Percentiles rank a stretch among this genome's conserved stretches.
Evolutionary conservation across 345 rosid species (phyloP).

Genomic region (Cardamine resedifolia): DNA sequence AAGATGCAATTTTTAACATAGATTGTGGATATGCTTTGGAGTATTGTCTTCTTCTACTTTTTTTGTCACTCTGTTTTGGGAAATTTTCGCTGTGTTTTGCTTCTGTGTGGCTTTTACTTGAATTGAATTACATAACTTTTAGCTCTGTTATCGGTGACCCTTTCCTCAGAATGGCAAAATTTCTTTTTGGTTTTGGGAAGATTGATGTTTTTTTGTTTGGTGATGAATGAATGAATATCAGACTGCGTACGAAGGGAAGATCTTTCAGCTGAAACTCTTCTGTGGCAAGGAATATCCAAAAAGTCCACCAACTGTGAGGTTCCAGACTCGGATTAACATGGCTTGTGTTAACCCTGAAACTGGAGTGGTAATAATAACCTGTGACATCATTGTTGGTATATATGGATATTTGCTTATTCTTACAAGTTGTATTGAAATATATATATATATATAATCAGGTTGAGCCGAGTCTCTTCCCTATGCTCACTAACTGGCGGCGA

Average conservation of each 20-base stretch:
- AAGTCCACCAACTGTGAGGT: slow-evolving; percentile 88
- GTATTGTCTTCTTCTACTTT: slow-evolving; percentile 11
- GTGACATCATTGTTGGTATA: not conserved
- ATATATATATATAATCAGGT: slow-evolving; percentile 41
- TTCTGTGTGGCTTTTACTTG: not conserved
- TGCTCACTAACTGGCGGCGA: slow-evolving; percentile 68
- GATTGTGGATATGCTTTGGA: not conserved
- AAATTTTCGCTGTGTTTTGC: not conserved
- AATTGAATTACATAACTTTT: slow-evolving; percentile 8
- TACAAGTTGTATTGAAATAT: not conserved
- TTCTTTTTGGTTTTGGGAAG: not conserved
- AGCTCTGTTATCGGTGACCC: not conserved
- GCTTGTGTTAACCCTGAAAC: slow-evolving; percentile 91
- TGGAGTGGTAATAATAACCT: slow-evolving; percentile 65
- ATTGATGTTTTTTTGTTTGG: slow-evolving; percentile 23
- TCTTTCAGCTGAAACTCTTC: slow-evolving; percentile 93
- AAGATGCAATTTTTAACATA: not conserved
- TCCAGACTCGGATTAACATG: slow-evolving; percentile 89
- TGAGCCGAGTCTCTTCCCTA: slow-evolving; percentile 71
- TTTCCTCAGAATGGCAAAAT: slow-evolving; percentile 14
- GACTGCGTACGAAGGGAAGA: slow-evolving; percentile 95
- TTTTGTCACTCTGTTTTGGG: slow-evolving; percentile 9
- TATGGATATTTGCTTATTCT: not conserved
- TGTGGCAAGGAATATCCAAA: slow-evolving; percentile 96
- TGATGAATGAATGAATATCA: slow-evolving; percentile 26